Evolutionary conservation across 2,329 filamentous ascomycete genomes (phyloP).

Genomic region (Aspergillus pseudonomiae): DNA sequence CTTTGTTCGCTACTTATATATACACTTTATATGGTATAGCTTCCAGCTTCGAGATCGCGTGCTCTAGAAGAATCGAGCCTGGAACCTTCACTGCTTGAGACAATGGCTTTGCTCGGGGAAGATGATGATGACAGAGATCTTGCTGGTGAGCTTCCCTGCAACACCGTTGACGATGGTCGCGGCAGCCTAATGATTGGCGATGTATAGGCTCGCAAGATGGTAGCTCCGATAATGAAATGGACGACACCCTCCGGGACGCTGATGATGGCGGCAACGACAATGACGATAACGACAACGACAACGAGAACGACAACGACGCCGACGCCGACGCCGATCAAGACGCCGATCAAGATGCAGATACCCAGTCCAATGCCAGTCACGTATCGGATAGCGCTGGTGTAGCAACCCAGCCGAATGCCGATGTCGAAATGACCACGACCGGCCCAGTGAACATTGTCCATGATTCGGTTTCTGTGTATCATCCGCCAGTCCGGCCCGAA

Average conservation of each 20-base stretch:
- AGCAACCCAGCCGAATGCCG: conserved; percentile 49
- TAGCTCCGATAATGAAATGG: conserved; percentile 53
- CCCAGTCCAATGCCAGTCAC: conserved; percentile 45
- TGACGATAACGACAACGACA: conserved; percentile 45
- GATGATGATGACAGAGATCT: conserved; percentile 49
- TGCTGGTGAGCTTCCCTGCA: conserved; percentile 33
- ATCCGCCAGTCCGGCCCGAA: conserved; percentile 72
- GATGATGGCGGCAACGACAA: conserved; percentile 45
- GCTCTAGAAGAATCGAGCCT: neutral
- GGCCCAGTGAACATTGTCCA: conserved; percentile 39
- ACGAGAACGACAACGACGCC: conserved; percentile 41
- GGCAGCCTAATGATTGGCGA: conserved; percentile 13
- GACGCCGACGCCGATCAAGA: conserved; percentile 33
- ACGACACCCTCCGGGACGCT: conserved; percentile 49
- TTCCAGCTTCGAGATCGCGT: neutral
- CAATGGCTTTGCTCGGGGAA: conserved; percentile 39
- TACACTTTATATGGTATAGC: neutral
- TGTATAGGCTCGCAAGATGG: conserved; percentile 51
- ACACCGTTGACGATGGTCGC: neutral
- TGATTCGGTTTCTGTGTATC: conserved; percentile 48
- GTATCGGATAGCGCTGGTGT: conserved; percentile 40
- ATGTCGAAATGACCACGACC: conserved; percentile 53
- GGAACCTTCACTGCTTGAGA: neutral
- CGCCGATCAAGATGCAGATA: conserved; percentile 40
- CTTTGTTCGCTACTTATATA: conserved; percentile 5